phyloP scores from a whole-genome alignment of 257 asterid genomes.

The Nicotiana benthamiana region DNA sequence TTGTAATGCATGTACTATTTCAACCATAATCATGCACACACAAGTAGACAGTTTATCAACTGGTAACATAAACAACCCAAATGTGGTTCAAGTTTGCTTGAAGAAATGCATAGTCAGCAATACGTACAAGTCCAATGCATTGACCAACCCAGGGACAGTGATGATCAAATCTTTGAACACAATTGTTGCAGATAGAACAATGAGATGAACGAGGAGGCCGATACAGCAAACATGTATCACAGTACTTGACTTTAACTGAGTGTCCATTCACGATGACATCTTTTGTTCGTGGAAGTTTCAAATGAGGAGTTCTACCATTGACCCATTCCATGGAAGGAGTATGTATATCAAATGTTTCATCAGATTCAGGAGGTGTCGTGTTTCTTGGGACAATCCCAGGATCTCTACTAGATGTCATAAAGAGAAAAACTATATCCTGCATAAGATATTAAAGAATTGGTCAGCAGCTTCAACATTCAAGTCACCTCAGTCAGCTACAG shows the following conservation, averaged over 20 bases:
- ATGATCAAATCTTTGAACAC: conserved; percentile 86
- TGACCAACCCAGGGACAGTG: conserved; percentile 97
- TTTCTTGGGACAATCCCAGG: conserved; percentile 82
- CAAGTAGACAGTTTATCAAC: background rate
- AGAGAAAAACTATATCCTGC: conserved; percentile 71
- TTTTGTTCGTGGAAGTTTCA: conserved; percentile 63
- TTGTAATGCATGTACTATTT: too few species aligned
- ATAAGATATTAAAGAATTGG: background rate
- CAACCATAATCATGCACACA: background rate
- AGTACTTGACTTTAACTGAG: conserved; percentile 63
- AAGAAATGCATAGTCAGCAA: background rate
- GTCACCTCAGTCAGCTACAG: background rate
- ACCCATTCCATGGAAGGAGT: conserved; percentile 92
- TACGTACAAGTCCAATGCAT: conserved; percentile 84
- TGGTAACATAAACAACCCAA: background rate
- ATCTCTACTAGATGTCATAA: conserved; percentile 69
- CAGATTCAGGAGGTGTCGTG: conserved; percentile 53
- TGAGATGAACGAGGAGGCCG: conserved; percentile 97
- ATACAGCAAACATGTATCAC: conserved; percentile 82
- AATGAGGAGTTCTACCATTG: conserved; percentile 65
- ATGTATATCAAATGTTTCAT: conserved; percentile 33
- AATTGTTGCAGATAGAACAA: conserved; percentile 93
- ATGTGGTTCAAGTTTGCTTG: background rate
- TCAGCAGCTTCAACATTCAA: background rate
- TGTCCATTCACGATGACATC: conserved; percentile 71